Conservation (phyloP, 2,329 filamentous ascomycete species). For the Stylonectria norvegica region DNA sequence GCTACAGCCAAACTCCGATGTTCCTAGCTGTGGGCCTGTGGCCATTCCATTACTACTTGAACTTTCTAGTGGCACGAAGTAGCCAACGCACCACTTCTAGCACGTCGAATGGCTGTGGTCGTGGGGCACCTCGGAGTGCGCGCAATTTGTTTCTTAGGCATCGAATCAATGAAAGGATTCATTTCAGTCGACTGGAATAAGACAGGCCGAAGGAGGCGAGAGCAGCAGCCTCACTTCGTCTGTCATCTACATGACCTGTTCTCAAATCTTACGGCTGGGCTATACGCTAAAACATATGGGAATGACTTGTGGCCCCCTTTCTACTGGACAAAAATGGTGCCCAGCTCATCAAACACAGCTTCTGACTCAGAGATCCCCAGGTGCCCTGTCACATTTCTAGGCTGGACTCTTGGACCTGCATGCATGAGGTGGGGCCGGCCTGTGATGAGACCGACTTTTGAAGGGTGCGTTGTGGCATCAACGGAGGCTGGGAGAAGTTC, state of each 20-base stretch:
- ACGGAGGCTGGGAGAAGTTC: conserved; percentile 14
- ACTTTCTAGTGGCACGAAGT: no score
- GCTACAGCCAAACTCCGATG: conserved; percentile 13
- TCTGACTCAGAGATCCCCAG: conserved; percentile 9
- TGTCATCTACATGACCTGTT: not conserved
- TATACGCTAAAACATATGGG: not conserved
- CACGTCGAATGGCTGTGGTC: no score
- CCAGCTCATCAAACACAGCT: conserved; percentile 17
- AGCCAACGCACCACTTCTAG: no score
- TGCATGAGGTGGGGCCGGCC: conserved; percentile 22
- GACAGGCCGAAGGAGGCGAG: no score
- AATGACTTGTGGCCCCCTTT: conserved; percentile 11
- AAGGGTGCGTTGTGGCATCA: not conserved
- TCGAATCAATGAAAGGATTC: no score
- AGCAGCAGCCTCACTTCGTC: no score
- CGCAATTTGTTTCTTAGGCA: no score
- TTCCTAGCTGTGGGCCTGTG: conserved; percentile 16
- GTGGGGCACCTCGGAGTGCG: no score
- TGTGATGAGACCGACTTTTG: conserved; percentile 25
- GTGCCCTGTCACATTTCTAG: conserved; percentile 10
- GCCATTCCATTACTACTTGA: conserved; percentile 15
- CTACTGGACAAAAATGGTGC: conserved; percentile 11
- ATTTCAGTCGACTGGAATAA: no score
- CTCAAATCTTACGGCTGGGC: not conserved
- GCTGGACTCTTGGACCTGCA: conserved; percentile 15